These are phyloP conservation scores for Eucalyptus marginata DNA, from an alignment of 345 rosid species.

Conservation along the genomic window DNA sequence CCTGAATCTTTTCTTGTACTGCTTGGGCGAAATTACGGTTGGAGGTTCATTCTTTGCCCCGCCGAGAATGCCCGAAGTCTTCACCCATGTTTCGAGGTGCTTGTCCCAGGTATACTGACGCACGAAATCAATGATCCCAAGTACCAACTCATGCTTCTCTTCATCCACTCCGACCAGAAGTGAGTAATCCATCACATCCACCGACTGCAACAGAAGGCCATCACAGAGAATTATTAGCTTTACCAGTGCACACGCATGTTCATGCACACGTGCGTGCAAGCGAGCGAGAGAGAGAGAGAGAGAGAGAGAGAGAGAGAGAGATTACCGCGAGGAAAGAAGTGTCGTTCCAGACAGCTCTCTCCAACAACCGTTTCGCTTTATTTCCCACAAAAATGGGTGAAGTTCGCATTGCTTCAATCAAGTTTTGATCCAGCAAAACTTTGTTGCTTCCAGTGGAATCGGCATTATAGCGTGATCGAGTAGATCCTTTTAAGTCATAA, in stretches of 20 bases:
- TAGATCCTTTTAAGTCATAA: constrained; percentile 95
- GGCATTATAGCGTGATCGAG: constrained; percentile 84
- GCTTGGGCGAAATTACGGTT: constrained; percentile 91
- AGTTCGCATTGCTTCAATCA: constrained; percentile 97
- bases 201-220: constrained; percentile 32
- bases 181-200: constrained; percentile 97
- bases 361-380: constrained; percentile 83
- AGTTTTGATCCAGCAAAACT: constrained; percentile 92
- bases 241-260: background rate
- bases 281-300: background rate
- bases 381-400: constrained; percentile 91
- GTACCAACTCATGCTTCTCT: constrained; percentile 71
- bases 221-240: background rate
- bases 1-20: constrained; percentile 92
- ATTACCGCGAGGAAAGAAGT: constrained; percentile 92
- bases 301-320: background rate
- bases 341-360: constrained; percentile 98
- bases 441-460: constrained; percentile 85
- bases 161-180: constrained; percentile 90
- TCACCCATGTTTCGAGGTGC: constrained; percentile 94
- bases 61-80: constrained; percentile 83
- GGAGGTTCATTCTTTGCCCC: constrained; percentile 76
- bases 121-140: constrained; percentile 94
- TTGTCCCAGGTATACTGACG: constrained; percentile 99
- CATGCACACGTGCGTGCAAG: fast-evolving